Base-by-base conservation (phyloP, 768 basidiomycete species). In the Agaricus subrufescens region DNA sequence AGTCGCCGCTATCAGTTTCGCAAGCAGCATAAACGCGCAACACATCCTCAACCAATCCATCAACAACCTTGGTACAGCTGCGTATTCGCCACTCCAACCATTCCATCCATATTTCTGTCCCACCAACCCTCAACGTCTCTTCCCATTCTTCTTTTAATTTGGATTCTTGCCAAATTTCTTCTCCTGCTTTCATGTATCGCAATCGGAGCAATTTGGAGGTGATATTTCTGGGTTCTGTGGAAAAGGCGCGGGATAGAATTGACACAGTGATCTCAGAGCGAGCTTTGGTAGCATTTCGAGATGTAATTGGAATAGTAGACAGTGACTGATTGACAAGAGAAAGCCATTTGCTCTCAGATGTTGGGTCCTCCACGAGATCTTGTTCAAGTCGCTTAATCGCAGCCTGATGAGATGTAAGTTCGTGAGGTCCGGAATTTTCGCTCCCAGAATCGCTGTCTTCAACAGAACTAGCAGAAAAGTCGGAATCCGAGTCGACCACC, bases 31-130 rank as follows among this genome's bases (percentile, higher is more conserved):
- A 60, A 15, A 79, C 72, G 30, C 83, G 74, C 42, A 67, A 62
- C 3, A 79, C 82, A 61, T 83, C 83, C 27, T 75, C 71, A 3
- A 85, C 67, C 4, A 88, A 63, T 5, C 75, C 78, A 39, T 83
- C 76, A 29, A 89, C 65, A 2, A 83, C 81, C 40, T 70, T 68
- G 40, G 59, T 69, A 14, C 71, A 71, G 38, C 62, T 76, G 42
- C 83, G 73, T 34, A 89, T 80, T 56, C 78, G 76, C 88, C 88
- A 91, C 60, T 88, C 86, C 2, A 92, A 63, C 89, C 90, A 93
- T 60, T 86, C 86, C 71, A 91, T 79, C 81, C 84, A 87, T 26
- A 92, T 74, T 38, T 84, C 80, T 27, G 77, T 67, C 37, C 76
- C 80, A 29, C 80, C 77, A 3, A 79, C 61, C 39, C 70, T 72